Base-by-base conservation (phyloP, 768 basidiomycete species). In the Harrya chromipes region DNA sequence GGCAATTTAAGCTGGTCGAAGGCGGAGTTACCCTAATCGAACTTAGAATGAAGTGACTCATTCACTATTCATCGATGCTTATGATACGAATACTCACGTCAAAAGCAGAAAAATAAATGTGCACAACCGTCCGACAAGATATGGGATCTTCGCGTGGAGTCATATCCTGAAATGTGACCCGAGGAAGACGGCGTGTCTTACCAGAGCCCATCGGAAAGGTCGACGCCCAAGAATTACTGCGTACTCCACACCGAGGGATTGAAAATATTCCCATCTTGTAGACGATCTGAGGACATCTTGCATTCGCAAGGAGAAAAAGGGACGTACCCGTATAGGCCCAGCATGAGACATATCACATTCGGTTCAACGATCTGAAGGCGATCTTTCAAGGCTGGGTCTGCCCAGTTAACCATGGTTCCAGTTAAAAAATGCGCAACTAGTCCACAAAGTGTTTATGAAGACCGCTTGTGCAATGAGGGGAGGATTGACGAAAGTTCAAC, bases 161-260 rank as follows among this genome's bases (percentile, higher is more conserved):
- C 5, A 42, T 40, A 19, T 10, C 29, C 31, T 3, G 16, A 21
- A 44, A 17, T 1, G 2, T 2, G 4, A 2, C 12, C 27, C 14
- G 27, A 41, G 16, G 36, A 16, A 38, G 4, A 21, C 11, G 4
- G 8, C 10, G 16, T 17, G 19, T 44, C 60, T 53, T 34, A 66
- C 67, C 36, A 66, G 45, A 21, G 56, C 19, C 67, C 60, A 69
- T 26, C 53, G 49, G 27, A 66, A 68, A 16, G 62, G 6, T 3
- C 57, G 14, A n/a, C 53, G 60, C 5, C 57, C 41, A 34, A 56
- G 57, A 31, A 68, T 31, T 24, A 68, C 45, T 4, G 56, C 62
- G 10, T 48, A 57, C 41, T 68, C 67, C 4, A 62, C 49, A 2
- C 50, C 46, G 12, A 56, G 40, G 2, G 57, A 55, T 11, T 43